phyloP scores from a whole-genome alignment of 192 early-diverging fungal genomes.

The Pilaira anomala region DNA sequence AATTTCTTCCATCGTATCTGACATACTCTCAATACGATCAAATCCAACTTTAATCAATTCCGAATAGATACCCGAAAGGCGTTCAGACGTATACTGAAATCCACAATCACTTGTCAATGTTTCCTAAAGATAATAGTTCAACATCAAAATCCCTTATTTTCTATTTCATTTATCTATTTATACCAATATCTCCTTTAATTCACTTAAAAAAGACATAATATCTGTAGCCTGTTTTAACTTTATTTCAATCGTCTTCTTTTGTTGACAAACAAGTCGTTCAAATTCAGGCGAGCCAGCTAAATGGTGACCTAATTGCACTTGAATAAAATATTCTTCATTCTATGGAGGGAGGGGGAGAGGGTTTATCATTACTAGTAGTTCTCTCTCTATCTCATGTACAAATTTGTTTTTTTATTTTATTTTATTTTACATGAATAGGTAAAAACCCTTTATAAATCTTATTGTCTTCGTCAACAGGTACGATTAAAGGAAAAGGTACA shows the following conservation, averaged over 20 bases:
- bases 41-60: slow-evolving; percentile 8
- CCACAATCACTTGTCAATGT: no score
- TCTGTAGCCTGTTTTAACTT: not conserved
- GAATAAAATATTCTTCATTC: not conserved
- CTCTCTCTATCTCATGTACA: not conserved
- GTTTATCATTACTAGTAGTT: no score
- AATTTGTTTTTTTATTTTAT: not conserved
- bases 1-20: slow-evolving; percentile 14
- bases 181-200: slow-evolving; percentile 1
- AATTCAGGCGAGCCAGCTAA: slow-evolving; percentile 1
- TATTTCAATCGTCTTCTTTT: not conserved
- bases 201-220: not conserved
- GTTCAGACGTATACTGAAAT: slow-evolving; percentile 1
- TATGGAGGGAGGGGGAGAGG: not conserved
- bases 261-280: not conserved
- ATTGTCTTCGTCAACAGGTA: slow-evolving; percentile 6
- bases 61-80: not conserved
- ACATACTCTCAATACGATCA: slow-evolving; percentile 4
- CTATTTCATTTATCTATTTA: not conserved
- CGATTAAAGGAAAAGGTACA: slow-evolving; percentile 9
- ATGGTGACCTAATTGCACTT: not conserved
- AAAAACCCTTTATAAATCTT: slow-evolving; percentile 9
- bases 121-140: no score
- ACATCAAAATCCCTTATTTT: no score
- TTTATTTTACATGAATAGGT: slow-evolving; percentile 17